These are phyloP conservation scores for Penicillium sp. DNA, from an alignment of 2,329 filamentous ascomycete genomes.

Conservation along the genomic window DNA sequence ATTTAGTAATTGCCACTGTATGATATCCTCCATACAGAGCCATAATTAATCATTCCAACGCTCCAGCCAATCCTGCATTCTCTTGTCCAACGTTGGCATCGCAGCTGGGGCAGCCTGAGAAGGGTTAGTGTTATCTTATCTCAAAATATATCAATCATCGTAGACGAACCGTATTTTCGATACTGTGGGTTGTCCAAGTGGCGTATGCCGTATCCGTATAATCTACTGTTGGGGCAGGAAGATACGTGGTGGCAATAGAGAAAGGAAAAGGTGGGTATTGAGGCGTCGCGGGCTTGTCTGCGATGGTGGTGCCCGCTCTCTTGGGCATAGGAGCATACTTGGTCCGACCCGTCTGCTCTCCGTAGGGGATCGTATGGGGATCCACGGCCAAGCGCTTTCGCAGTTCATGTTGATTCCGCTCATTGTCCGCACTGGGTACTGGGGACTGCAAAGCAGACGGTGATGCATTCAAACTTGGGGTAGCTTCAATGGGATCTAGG, in stretches of 20 bases:
- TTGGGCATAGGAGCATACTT: constrained; percentile 64
- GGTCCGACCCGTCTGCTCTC: constrained; percentile 55
- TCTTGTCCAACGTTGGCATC: constrained; percentile 50
- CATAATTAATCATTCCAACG: constrained; percentile 58
- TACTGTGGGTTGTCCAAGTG: constrained; percentile 53
- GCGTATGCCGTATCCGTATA: constrained; percentile 54
- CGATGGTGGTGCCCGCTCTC: constrained; percentile 61
- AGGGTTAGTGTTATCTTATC: constrained; percentile 9
- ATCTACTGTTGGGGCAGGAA: constrained; percentile 48
- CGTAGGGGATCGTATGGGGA: constrained; percentile 51
- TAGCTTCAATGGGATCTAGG: constrained; percentile 1
- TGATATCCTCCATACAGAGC: background rate
- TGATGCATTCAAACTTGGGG: constrained; percentile 3
- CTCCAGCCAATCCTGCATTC: constrained; percentile 58
- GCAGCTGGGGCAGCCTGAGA: constrained; percentile 55
- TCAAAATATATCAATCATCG: background rate
- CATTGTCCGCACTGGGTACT: constrained; percentile 26
- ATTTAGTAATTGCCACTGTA: background rate
- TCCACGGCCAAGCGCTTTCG: constrained; percentile 28
- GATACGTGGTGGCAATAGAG: constrained; percentile 52
- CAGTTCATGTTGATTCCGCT: constrained; percentile 26
- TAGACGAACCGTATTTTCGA: constrained; percentile 60
- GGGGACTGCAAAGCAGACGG: constrained; percentile 24
- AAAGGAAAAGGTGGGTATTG: constrained; percentile 59
- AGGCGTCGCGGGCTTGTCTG: constrained; percentile 51